Evolutionary conservation across 805 yeast genomes (phyloP).

Genomic region (Candida golubevii): DNA sequence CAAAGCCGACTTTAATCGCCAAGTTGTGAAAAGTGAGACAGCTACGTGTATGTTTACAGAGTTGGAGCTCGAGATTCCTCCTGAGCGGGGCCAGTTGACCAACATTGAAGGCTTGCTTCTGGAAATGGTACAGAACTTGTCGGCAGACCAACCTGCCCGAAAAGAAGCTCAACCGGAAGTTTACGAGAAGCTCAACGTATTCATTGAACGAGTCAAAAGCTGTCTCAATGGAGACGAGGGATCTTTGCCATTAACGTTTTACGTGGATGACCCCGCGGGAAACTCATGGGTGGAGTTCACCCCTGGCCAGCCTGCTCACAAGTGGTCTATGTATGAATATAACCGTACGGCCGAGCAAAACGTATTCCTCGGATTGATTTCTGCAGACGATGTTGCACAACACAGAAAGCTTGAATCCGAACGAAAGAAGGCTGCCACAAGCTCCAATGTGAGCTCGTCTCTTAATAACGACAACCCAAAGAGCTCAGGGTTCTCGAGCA

Average conservation of each 20-base stretch:
- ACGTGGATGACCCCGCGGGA: slow-evolving; percentile 91
- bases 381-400: slow-evolving; percentile 58
- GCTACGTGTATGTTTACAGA: slow-evolving; percentile 78
- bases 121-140: slow-evolving; percentile 80
- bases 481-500: slow-evolving; percentile 53
- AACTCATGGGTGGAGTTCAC: slow-evolving; percentile 92
- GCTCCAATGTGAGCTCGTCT: slow-evolving; percentile 27
- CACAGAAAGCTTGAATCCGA: slow-evolving; percentile 45
- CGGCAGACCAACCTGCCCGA: slow-evolving; percentile 77
- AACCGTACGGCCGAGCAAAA: slow-evolving; percentile 85
- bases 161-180: slow-evolving; percentile 68
- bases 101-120: slow-evolving; percentile 84
- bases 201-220: slow-evolving; percentile 56
- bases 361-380: slow-evolving; percentile 73
- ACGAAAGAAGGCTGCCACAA: slow-evolving; percentile 40
- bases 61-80: slow-evolving; percentile 90
- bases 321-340: slow-evolving; percentile 85
- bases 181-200: slow-evolving; percentile 67
- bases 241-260: slow-evolving; percentile 70
- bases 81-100: slow-evolving; percentile 89
- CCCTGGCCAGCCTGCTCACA: slow-evolving; percentile 84
- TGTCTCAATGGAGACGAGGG: slow-evolving; percentile 64
- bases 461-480: slow-evolving; percentile 27
- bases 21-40: slow-evolving; percentile 86
- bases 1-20: slow-evolving; percentile 76